Percentiles rank a stretch among this genome's conserved stretches.
Evolutionary conservation across 202 grass and related monocot genomes (phyloP).

Genomic region (Schoenoplectus triqueter): DNA sequence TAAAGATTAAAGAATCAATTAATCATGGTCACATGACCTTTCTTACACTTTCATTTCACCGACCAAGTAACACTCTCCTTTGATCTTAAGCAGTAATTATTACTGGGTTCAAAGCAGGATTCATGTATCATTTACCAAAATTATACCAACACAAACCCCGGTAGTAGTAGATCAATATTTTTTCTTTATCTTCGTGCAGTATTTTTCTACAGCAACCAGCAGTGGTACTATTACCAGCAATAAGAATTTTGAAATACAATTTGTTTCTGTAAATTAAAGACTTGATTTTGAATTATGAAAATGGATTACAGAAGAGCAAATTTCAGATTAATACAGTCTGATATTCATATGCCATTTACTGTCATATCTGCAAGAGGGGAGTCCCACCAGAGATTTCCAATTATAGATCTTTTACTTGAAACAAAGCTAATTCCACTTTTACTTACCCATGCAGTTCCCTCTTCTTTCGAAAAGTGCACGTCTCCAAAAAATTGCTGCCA

Average conservation of each 20-base stretch:
- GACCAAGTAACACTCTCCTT: neutral
- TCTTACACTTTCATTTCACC: conserved; percentile 22
- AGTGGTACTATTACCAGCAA: conserved; percentile 9
- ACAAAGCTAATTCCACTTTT: neutral
- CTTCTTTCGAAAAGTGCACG: conserved; percentile 94
- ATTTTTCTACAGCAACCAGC: neutral
- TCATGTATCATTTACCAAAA: neutral
- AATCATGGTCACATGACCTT: neutral
- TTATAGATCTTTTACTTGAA: neutral
- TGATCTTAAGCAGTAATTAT: neutral
- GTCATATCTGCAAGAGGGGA: neutral
- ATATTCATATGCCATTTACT: neutral
- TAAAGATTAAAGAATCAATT: conserved; percentile 21
- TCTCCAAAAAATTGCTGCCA: conserved; percentile 77
- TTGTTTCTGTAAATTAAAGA: neutral
- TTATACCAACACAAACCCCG: neutral
- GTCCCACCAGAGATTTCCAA: conserved; percentile 1
- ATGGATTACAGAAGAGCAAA: conserved; percentile 1
- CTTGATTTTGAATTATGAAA: neutral
- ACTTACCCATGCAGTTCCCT: conserved; percentile 78
- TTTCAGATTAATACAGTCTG: neutral
- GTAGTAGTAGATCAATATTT: neutral
- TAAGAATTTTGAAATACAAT: neutral
- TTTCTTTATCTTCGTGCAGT: neutral
- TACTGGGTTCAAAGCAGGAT: neutral